Percentiles rank a stretch among this genome's conserved stretches.
Conservation (phyloP, 2,329 filamentous ascomycete genomes). For the Fusarium chuoi region DNA sequence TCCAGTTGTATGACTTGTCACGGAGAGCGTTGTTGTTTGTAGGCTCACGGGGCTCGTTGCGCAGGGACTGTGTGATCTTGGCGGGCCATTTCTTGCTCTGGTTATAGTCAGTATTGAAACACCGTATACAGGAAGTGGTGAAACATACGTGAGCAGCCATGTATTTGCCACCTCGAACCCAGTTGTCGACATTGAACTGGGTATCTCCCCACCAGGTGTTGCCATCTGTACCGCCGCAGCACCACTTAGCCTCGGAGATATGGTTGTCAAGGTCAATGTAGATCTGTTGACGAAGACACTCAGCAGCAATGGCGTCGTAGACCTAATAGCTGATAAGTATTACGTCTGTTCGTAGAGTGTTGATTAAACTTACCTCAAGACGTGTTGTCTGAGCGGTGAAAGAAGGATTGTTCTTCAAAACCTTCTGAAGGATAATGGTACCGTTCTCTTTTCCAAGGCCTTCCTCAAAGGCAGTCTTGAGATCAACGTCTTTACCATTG, state of each 20-base stretch:
- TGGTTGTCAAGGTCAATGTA: conserved; percentile 71
- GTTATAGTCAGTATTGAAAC: neutral
- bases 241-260: conserved; percentile 68
- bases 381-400: conserved; percentile 66
- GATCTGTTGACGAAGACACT: conserved; percentile 63
- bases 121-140: accelerated
- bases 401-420: conserved; percentile 66
- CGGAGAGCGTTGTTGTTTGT: conserved; percentile 44
- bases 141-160: conserved; percentile 67
- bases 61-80: conserved; percentile 51
- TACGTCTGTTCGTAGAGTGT: accelerated
- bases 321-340: neutral
- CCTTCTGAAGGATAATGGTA: conserved; percentile 58
- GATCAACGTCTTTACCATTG: conserved; percentile 57
- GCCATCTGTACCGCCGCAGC: conserved; percentile 63
- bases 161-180: conserved; percentile 68
- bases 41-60: conserved; percentile 64
- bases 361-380: conserved; percentile 52
- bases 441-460: conserved; percentile 65
- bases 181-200: conserved; percentile 67
- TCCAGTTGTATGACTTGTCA: conserved; percentile 63
- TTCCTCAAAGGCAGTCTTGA: conserved; percentile 57
- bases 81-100: conserved; percentile 25
- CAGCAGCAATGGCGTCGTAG: conserved; percentile 70
- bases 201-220: conserved; percentile 71